phyloP scores from a whole-genome alignment of 2,329 filamentous ascomycete genomes.

The Colletotrichum theobromicola region DNA sequence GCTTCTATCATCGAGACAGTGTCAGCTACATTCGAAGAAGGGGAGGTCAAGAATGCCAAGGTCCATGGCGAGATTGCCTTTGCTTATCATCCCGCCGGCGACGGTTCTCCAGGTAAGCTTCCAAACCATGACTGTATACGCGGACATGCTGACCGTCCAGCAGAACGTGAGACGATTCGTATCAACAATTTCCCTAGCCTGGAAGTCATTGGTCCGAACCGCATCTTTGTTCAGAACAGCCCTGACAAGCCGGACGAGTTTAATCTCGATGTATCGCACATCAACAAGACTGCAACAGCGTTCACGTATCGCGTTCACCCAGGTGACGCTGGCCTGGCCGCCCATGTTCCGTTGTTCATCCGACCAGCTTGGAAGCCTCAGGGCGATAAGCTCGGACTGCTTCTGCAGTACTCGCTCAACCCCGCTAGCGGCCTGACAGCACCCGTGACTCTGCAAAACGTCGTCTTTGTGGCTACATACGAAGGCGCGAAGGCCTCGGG shows the following conservation, averaged over 20 bases:
- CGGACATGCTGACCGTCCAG: not conserved
- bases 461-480: conserved; percentile 75
- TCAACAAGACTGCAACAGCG: conserved; percentile 77
- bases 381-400: conserved; percentile 82
- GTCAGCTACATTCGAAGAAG: conserved; percentile 82
- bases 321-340: conserved; percentile 55
- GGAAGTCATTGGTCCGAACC: conserved; percentile 93
- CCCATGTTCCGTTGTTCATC: conserved; percentile 75
- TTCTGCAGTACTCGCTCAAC: conserved; percentile 86
- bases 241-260: conserved; percentile 79
- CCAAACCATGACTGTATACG: not conserved
- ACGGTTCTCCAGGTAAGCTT: conserved; percentile 47
- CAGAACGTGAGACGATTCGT: conserved; percentile 71
- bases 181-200: conserved; percentile 88
- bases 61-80: conserved; percentile 91
- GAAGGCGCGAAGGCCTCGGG: conserved; percentile 68
- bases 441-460: conserved; percentile 65
- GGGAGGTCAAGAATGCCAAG: conserved; percentile 71
- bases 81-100: conserved; percentile 67
- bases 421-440: conserved; percentile 59
- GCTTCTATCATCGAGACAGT: conserved; percentile 91
- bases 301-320: conserved; percentile 93
- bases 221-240: conserved; percentile 80
- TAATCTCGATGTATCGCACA: conserved; percentile 72
- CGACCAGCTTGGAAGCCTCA: conserved; percentile 83